phyloP scores from a whole-genome alignment of 2,329 filamentous ascomycete genomes.

The Hypomyces rosellus region DNA sequence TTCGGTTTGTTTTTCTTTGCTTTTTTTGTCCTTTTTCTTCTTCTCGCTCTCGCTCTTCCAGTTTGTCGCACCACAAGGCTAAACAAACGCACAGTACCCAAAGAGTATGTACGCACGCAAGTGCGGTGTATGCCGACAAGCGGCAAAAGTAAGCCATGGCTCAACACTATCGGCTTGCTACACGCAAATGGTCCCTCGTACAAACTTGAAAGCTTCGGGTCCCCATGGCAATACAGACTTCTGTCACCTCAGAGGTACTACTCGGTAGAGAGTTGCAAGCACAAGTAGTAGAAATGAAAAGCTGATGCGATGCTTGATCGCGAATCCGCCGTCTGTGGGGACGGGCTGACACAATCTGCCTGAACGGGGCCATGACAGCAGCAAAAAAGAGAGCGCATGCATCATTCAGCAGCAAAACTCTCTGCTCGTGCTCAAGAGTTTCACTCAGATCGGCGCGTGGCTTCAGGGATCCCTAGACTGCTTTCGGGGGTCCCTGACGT shows the following conservation, averaged over 20 bases:
- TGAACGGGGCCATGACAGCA: background rate
- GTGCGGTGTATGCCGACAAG: background rate
- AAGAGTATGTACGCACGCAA: background rate
- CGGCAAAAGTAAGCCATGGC: background rate
- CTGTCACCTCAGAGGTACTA: too few species aligned
- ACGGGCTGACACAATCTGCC: background rate
- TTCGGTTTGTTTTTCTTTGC: too few species aligned
- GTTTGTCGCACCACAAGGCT: background rate
- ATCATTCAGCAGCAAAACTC: slow-evolving; percentile 7
- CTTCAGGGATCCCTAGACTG: slow-evolving; percentile 25
- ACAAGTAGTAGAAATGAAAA: too few species aligned
- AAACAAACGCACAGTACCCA: background rate
- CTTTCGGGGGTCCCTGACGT: too few species aligned
- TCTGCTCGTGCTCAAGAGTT: slow-evolving; percentile 15
- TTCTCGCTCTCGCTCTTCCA: background rate
- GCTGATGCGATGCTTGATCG: too few species aligned
- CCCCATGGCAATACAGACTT: too few species aligned
- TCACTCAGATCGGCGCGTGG: slow-evolving; percentile 30
- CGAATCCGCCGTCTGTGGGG: background rate
- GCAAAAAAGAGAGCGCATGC: slow-evolving; percentile 1
- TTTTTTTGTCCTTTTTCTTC: too few species aligned
- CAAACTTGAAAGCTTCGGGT: too few species aligned
- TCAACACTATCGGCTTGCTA: background rate
- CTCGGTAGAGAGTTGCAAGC: too few species aligned
- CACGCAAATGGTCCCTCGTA: too few species aligned